Percentiles rank a stretch among this genome's conserved stretches.
phyloP scores from a whole-genome alignment of 106 monocot genomes.

The Phalaenopsis equestris region DNA sequence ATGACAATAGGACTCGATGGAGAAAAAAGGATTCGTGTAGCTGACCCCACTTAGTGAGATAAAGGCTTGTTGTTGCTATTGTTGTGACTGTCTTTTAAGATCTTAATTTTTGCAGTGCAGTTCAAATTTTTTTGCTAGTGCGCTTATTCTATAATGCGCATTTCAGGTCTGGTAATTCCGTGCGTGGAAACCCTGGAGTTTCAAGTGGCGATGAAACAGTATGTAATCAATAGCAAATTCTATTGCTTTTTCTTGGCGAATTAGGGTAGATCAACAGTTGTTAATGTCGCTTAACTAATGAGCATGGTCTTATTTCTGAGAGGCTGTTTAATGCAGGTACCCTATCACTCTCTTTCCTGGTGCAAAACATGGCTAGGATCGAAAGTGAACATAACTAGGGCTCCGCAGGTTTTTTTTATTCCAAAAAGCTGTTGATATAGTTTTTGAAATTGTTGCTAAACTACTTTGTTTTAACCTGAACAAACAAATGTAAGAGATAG shows the following conservation, averaged over 20 bases:
- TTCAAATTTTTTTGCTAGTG: background rate
- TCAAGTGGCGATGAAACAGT: slow-evolving; percentile 90
- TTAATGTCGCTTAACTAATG: background rate
- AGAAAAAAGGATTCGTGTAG: too few species aligned
- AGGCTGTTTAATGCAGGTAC: slow-evolving; percentile 43
- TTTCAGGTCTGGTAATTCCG: slow-evolving; percentile 83
- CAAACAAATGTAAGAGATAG: background rate
- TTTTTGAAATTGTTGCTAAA: background rate
- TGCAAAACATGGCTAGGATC: slow-evolving; percentile 97
- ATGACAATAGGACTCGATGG: too few species aligned
- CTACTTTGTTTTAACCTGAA: background rate
- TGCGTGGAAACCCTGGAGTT: slow-evolving; percentile 61
- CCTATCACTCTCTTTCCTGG: slow-evolving; percentile 95
- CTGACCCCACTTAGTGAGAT: too few species aligned
- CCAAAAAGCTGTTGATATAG: slow-evolving; percentile 2
- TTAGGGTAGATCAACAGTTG: background rate
- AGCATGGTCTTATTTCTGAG: slow-evolving; percentile 6
- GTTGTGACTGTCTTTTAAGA: background rate
- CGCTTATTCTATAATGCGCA: background rate
- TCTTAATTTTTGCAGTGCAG: background rate
- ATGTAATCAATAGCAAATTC: slow-evolving; percentile 18
- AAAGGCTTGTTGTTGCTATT: too few species aligned
- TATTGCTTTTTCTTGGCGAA: background rate
- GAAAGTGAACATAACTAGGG: slow-evolving; percentile 96
- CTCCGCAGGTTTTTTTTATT: slow-evolving; percentile 66